Evolutionary conservation across 768 basidiomycete species (phyloP), one percentile per base, ranked within the genome.

Genomic region (Coprinopsis sp.): DNA sequence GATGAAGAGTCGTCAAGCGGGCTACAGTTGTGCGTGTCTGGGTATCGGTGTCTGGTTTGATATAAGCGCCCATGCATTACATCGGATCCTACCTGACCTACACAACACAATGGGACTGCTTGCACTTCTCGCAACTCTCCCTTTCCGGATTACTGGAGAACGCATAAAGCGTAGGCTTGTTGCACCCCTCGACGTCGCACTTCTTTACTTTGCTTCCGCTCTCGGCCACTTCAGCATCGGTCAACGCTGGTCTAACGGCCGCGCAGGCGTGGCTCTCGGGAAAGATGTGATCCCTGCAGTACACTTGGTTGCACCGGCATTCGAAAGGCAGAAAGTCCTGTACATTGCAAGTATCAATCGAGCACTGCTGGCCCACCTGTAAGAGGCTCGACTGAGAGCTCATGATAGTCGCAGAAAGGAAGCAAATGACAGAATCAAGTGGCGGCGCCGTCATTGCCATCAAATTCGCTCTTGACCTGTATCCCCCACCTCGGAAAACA

Each of bases 271-370:
- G 89, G n/a, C 60, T 56, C 29, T 82, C 78, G 6, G 78, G 74
- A 12, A 67, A 55, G 47, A 81, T 72, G 59, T 92, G 89, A 29
- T 74, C 61, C 10, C 69, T 70, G 67, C 89, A 92, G 63, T 79
- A 90, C 47, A 69, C 61, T 28, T 59, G 60, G 36, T 69, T 57
- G 65, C 90, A 91, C 23, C 56, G 55, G 58, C 90, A 92, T 40
- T 64, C 62, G 49, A 87, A 81, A n/a, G 90, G 90, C 0, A 92
- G 73, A 51, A 91, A 85, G 65, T 91, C 88, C 53, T 83, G 66
- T 28, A 70, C 53, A 44, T 74, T 71, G 70, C 89, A 91, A 13
- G 72, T 64, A 7, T 69, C 40, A 39, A 77, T 51, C n/a, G 82
- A 67, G 60, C 89, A 92, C 53, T 78, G 81, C 36, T 73, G 68